Evolutionary conservation across 2,329 filamentous ascomycete genomes (phyloP), one percentile per base, ranked within the genome.

Genomic region (Raffaelea arxii): DNA sequence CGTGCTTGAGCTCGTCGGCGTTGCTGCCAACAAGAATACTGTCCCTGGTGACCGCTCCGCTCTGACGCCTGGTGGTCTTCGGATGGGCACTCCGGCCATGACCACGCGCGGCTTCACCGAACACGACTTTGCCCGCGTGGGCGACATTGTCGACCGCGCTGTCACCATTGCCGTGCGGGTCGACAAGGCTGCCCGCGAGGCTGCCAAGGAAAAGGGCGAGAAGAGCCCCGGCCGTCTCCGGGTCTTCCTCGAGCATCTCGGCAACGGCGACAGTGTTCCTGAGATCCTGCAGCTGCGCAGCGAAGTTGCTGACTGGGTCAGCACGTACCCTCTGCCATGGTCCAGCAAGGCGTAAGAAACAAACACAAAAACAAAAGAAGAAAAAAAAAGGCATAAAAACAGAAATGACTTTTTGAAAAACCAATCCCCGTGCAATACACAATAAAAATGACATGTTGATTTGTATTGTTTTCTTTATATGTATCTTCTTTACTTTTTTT

Each of bases 11-110:
- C 79, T 94, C 41, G 88, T 94, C 54, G 91, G 91, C 57, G 91
- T 97, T 44, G 92, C 92, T n/a, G 85, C 86, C 62, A 98, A 98
- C 76, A 98, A 98, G 77, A 98, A 98, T 71, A 96, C 92, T 7
- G 91, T 96, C 0, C 92, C 92, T 1, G 92, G 91, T 38, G 92
- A 98, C 68, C 87, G 84, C 62, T 95, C 89, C 1, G 92, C 92
- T 1, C 78, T 98, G 60, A 87, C 91, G 53, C 92, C 92, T 14
- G 91, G 91, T 55, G 92, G 92, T 53, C 75, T 98, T 54, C 84
- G 92, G 55, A 90, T 98, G 69, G 92, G 92, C 47, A 92, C 91
- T 1, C 92, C 92, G 0, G 92, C 92, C 56, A 98, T 98, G 92
- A 97, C 92, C 21, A 95, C 88, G 18, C 81, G 92, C 51, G 92